Base-by-base conservation (phyloP, 176 grass and related monocot species). In the Cenchrus americanus region DNA sequence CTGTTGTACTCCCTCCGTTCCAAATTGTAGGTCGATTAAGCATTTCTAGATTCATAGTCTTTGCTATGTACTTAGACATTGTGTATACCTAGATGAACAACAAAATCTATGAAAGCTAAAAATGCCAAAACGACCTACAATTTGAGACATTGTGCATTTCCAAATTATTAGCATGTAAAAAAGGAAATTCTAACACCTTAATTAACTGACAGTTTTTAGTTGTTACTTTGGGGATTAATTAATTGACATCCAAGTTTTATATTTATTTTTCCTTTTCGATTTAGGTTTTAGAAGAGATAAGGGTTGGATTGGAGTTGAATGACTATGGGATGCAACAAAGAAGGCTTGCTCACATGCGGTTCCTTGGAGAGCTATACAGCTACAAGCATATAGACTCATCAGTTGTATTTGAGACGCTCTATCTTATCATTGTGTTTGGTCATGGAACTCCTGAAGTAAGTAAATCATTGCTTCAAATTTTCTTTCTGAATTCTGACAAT, bases 281-380 rank as follows among this genome's bases (percentile, higher is more conserved):
- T 90, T 82, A 99, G 97, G 97, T 99, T 71, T 77, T 99, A 81
- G 93, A 99, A 87, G 97, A 99, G 88, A 94, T 94, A 82, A 90
- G 97, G 81, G 62, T 91, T 83, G 93, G 97, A 26, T 64, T 99
- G 78, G 97, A 99, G 85, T 69, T 99, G 81, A 96, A 99, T 87
- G 91, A 96, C 88, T 99, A 96, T 81, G 90, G 85, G 75, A 99
- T 92, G 97, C 97, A 99, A 80, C 93, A 96, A 83, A 90, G 77
- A 55, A 87, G 84, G 51, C 93, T 99, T 75, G 91, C 97, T 10
- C 93, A 96, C 51, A 96, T 99, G 97, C 75, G 91, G 23, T 96
- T 99, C 78, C 86, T 99, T 71, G 97, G 97, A 73, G 97, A 99
- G 87, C 85, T 99, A 60, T 99, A 99, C 89, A 99, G 86, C 75